Percentiles rank a stretch among this genome's conserved stretches.
Evolutionary conservation across 306 rosid genomes (phyloP).

Genomic region (Herpetospermum pedunculosum): DNA sequence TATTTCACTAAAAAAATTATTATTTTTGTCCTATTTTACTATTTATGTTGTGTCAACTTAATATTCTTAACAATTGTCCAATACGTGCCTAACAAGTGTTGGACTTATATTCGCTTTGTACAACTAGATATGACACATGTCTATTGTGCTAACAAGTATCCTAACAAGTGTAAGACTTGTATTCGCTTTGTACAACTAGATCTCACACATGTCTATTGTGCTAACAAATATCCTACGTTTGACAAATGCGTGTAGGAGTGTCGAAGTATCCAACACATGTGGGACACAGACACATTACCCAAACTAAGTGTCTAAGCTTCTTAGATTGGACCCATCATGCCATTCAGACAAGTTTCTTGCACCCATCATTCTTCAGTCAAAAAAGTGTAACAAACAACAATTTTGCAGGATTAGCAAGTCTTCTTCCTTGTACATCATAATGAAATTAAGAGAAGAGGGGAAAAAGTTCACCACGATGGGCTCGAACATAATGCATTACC

Average conservation of each 20-base stretch:
- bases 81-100: neutral
- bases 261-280: neutral
- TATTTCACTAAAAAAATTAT: neutral
- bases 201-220: neutral
- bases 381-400: neutral
- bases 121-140: neutral
- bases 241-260: no score
- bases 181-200: neutral
- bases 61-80: neutral
- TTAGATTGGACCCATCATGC: neutral
- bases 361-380: neutral
- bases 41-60: neutral
- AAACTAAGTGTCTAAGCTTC: neutral
- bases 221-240: no score
- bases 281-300: neutral
- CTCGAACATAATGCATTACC: slow-evolving; percentile 53
- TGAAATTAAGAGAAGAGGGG: slow-evolving; percentile 23
- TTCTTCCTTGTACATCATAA: no score
- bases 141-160: neutral
- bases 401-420: neutral
- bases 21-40: neutral
- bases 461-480: slow-evolving; percentile 22
- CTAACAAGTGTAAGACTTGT: neutral
- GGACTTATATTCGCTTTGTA: neutral
- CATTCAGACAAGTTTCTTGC: neutral